phyloP scores from a whole-genome alignment of 345 rosid genomes.

The Eucalyptus paniculata region DNA sequence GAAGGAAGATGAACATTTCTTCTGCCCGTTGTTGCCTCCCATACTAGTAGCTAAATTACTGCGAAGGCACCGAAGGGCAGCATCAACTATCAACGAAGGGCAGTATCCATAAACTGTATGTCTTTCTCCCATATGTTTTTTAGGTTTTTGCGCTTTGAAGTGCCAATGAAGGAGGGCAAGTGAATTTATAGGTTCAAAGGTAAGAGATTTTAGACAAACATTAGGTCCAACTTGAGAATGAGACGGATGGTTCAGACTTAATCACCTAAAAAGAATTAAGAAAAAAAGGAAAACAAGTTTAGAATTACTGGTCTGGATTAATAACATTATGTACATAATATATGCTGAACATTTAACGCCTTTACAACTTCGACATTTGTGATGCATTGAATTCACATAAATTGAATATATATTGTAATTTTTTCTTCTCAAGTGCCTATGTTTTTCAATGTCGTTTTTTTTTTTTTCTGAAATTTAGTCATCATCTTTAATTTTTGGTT shows the following conservation, averaged over 20 bases:
- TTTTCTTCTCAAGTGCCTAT: background rate
- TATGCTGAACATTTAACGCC: background rate
- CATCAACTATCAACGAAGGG: background rate
- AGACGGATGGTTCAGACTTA: background rate
- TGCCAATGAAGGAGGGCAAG: background rate
- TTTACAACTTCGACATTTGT: background rate
- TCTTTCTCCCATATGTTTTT: background rate
- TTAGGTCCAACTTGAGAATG: background rate
- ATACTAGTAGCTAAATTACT: background rate
- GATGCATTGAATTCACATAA: background rate
- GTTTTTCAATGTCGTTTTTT: background rate
- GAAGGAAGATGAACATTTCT: slow-evolving; percentile 6
- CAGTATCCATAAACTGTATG: background rate
- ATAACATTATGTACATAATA: background rate
- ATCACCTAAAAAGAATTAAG: background rate
- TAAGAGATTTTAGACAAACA: background rate
- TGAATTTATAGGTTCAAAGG: background rate
- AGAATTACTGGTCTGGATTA: background rate
- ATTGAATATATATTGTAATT: background rate
- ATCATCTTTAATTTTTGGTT: background rate
- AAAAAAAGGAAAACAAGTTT: background rate
- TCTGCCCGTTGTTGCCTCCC: slow-evolving; percentile 16
- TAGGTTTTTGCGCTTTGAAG: background rate
- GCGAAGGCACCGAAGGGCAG: background rate
- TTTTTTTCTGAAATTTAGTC: background rate